These are phyloP conservation scores for Colletotrichum euphorbiae DNA, from an alignment of 2,329 filamentous ascomycete species.

Conservation along the genomic window DNA sequence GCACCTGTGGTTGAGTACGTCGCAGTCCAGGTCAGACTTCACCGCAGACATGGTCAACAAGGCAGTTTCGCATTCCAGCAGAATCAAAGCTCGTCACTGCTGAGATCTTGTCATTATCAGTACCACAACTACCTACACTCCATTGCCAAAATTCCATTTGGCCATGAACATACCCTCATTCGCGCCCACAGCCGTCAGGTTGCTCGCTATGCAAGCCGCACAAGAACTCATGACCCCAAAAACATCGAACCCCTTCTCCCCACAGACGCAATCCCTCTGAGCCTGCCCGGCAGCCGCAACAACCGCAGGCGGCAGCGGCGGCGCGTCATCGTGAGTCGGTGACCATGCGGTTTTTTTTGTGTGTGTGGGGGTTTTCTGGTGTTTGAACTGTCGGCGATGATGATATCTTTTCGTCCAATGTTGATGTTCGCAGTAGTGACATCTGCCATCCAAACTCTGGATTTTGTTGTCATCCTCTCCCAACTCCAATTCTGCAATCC, in stretches of 20 bases:
- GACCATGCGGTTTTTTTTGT: background rate
- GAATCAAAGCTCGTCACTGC: too few relatives aligned
- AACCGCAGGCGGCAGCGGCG: background rate
- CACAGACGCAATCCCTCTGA: slow-evolving; percentile 25
- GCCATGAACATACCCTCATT: slow-evolving; percentile 9
- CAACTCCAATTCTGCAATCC: slow-evolving; percentile 7
- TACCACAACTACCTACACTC: too few relatives aligned
- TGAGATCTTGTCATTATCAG: too few relatives aligned
- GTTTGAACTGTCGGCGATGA: background rate
- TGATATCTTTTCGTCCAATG: background rate
- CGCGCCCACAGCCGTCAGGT: slow-evolving; percentile 17
- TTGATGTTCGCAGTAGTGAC: background rate
- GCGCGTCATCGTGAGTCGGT: slow-evolving; percentile 16
- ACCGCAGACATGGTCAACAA: too few relatives aligned
- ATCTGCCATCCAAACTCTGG: slow-evolving; percentile 13
- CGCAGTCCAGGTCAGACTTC: too few relatives aligned
- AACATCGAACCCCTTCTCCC: slow-evolving; percentile 25
- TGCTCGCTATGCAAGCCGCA: slow-evolving; percentile 18
- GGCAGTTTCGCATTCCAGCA: too few relatives aligned
- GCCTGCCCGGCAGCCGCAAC: background rate
- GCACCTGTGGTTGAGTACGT: too few relatives aligned
- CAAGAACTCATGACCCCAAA: background rate
- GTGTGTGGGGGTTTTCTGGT: too few relatives aligned
- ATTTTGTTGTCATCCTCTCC: background rate
- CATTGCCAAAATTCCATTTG: too few relatives aligned